Conservation (phyloP, 2,329 filamentous ascomycete species). For the Epichloe baconii region DNA sequence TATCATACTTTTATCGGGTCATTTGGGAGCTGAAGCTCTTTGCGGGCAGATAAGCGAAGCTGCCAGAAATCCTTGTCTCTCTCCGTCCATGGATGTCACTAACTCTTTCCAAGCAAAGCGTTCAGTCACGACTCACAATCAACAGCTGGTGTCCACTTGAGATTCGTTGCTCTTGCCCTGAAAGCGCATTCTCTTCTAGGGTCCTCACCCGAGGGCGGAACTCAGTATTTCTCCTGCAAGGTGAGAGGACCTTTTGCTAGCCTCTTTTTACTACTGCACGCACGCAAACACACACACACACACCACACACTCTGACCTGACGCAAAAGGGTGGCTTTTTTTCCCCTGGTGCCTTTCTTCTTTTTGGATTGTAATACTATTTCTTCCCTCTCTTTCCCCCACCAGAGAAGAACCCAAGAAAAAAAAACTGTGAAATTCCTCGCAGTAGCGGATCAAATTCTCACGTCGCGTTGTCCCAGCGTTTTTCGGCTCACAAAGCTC, state of each 20-base stretch:
- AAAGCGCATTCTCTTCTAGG: background rate
- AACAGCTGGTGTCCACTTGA: too few relatives aligned
- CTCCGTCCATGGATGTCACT: background rate
- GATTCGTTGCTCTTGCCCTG: background rate
- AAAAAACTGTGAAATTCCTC: background rate
- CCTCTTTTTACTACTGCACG: background rate
- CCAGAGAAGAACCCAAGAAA: background rate
- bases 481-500: background rate
- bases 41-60: too few relatives aligned
- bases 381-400: background rate
- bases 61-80: too few relatives aligned
- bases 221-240: too few relatives aligned
- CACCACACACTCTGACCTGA: background rate
- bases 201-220: background rate
- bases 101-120: background rate
- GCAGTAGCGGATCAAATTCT: constrained; percentile 1
- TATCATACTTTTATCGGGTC: too few relatives aligned
- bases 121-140: too few relatives aligned
- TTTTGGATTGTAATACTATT: constrained; percentile 5
- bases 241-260: background rate
- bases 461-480: background rate
- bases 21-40: too few relatives aligned
- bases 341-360: background rate
- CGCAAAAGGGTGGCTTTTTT: background rate
- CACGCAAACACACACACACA: background rate